Percentiles rank a stretch among this genome's conserved stretches.
Evolutionary conservation across 805 yeast species (phyloP).

Genomic region (Wickerhamomyces queroliae): DNA sequence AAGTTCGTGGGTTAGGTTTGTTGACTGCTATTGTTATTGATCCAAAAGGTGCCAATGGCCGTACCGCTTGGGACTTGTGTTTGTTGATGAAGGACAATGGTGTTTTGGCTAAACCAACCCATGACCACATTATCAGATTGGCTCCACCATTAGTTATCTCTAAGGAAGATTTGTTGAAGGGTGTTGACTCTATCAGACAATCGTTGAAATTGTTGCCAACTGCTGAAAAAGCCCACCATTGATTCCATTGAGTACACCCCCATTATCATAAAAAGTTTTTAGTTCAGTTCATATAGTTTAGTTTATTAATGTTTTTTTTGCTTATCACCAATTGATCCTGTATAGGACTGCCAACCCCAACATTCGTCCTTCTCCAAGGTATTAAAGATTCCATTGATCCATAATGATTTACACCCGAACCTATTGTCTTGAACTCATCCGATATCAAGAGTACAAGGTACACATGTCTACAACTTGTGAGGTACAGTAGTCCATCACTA

Average conservation of each 20-base stretch:
- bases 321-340: no score
- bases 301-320: no score
- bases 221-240: not conserved
- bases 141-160: slow-evolving; percentile 95
- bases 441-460: no score
- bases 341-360: no score
- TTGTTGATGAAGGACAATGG: slow-evolving; percentile 83
- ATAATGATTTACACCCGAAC: no score
- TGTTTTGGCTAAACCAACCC: slow-evolving; percentile 93
- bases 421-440: no score
- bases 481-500: no score
- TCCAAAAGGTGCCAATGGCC: slow-evolving; percentile 73
- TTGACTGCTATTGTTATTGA: slow-evolving; percentile 90
- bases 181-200: slow-evolving; percentile 66
- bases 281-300: no score
- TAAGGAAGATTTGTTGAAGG: slow-evolving; percentile 77
- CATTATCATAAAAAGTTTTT: not conserved
- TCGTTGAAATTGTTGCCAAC: slow-evolving; percentile 35
- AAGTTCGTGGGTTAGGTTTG: slow-evolving; percentile 68
- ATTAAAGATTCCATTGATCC: no score
- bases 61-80: slow-evolving; percentile 96
- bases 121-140: slow-evolving; percentile 88
- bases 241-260: not conserved
- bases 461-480: no score
- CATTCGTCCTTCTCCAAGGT: no score